A percentile compares a stretch with the other conserved stretches of the same genome.
These are phyloP conservation scores for Pichiaceae sp. DNA, from an alignment of 1,139 yeast genomes.

Conservation along the genomic window DNA sequence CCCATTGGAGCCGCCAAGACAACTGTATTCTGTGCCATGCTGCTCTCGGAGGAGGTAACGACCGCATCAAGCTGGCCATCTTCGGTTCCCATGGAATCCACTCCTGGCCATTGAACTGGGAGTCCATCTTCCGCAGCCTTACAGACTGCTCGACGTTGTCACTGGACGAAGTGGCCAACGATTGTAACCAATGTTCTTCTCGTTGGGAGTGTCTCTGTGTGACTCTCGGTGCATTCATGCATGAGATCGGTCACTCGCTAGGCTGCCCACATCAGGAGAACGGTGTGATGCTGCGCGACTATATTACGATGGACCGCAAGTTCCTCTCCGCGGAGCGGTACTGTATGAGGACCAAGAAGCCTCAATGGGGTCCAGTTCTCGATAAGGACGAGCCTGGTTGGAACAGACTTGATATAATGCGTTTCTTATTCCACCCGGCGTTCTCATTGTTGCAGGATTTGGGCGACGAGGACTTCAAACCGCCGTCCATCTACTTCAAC, in stretches of 20 bases:
- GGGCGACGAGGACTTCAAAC: slow-evolving; percentile 19
- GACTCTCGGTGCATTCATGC: slow-evolving; percentile 91
- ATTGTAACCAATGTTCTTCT: slow-evolving; percentile 73
- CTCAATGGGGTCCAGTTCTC: slow-evolving; percentile 39
- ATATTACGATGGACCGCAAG: slow-evolving; percentile 70
- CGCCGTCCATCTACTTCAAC: slow-evolving; percentile 11
- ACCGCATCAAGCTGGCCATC: slow-evolving; percentile 66
- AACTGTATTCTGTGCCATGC: slow-evolving; percentile 79
- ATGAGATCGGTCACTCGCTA: slow-evolving; percentile 83
- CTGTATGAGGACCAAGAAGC: slow-evolving; percentile 45
- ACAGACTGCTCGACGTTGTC: slow-evolving; percentile 62
- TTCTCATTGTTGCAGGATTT: slow-evolving; percentile 65
- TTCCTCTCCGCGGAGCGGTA: slow-evolving; percentile 66
- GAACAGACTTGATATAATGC: slow-evolving; percentile 71
- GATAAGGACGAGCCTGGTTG: slow-evolving; percentile 73
- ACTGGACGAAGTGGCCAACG: slow-evolving; percentile 75
- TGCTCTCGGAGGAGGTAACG: slow-evolving; percentile 86
- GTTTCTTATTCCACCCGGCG: slow-evolving; percentile 76
- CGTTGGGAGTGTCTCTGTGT: slow-evolving; percentile 86
- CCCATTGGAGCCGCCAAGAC: slow-evolving; percentile 63
- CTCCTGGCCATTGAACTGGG: slow-evolving; percentile 79
- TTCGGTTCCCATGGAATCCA: slow-evolving; percentile 92
- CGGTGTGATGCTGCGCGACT: slow-evolving; percentile 89
- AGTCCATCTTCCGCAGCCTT: slow-evolving; percentile 59
- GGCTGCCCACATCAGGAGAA: slow-evolving; percentile 89